A percentile compares a stretch with the other conserved stretches of the same genome.
Evolutionary conservation across 2,329 filamentous ascomycete species (phyloP).

Genomic region (Scedosporium minutisporum): DNA sequence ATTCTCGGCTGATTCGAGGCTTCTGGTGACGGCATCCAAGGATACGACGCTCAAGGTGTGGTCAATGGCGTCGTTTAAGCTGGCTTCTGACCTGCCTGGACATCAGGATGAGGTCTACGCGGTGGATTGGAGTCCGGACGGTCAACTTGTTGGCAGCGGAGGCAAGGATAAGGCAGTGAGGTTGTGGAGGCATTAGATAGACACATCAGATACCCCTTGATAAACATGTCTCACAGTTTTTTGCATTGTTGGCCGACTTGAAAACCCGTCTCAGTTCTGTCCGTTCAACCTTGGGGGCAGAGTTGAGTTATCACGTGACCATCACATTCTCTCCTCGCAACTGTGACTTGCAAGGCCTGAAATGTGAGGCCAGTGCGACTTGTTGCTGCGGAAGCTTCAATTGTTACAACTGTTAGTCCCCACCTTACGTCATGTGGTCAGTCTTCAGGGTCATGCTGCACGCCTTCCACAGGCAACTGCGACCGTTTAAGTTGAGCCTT

Average conservation of each 20-base stretch:
- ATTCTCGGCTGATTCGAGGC: conserved; percentile 85
- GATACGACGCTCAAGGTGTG: conserved; percentile 93
- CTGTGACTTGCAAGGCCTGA: no score
- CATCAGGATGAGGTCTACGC: conserved; percentile 92
- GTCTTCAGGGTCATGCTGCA: background rate
- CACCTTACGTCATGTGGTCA: background rate
- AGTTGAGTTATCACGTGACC: no score
- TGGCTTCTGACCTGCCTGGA: conserved; percentile 72
- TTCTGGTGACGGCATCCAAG: conserved; percentile 79
- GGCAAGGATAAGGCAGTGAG: conserved; percentile 80
- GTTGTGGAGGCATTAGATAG: conserved; percentile 52
- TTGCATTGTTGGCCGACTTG: no score
- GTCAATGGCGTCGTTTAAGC: conserved; percentile 78
- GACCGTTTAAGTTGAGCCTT: no score
- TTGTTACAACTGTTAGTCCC: background rate
- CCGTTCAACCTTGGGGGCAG: no score
- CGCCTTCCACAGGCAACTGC: background rate
- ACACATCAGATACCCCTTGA: conserved; percentile 1
- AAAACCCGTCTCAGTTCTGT: no score
- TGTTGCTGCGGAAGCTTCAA: no score
- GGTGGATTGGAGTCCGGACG: conserved; percentile 90
- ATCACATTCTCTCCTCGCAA: no score
- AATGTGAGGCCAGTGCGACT: no score
- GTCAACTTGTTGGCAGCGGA: conserved; percentile 78
- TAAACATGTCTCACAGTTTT: background rate